Base-by-base conservation (phyloP, 129 eudicot genomes). In the Chrysanthemum lavandulifolium region DNA sequence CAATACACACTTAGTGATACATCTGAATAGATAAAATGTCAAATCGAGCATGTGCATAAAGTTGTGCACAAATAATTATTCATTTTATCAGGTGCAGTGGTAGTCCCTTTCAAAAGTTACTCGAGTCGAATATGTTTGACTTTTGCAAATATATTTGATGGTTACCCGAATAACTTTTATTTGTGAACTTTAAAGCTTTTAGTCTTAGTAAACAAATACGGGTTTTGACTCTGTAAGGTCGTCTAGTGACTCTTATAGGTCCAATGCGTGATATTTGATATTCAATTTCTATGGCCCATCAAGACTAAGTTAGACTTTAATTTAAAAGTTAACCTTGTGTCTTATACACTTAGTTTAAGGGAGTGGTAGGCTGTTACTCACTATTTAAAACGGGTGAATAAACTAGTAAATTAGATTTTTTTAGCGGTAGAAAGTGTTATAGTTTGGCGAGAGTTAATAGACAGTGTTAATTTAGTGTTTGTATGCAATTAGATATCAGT, bases 11-110 rank as follows among this genome's bases (percentile, higher is more conserved):
- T 62, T 50, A 61, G 65, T 62, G 15, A 15, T 63, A 53, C 40
- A 77, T 62, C 12, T 54, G 68, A 76, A 23, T 13, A 67, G 68
- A 76, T 47, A n/a, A 40, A 77, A 52, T 70, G 76, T 70, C 72
- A 77, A 51, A 62, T 40, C 43, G 50, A 70, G 75, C 76, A 77
- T 70, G 76, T 77, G 72, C 60, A 16, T 77, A 77, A 77, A 70
- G 81, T 52, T 23, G 18, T 78, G 67, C 8, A 10, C 52, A 70
- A 12, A 21, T 25, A 53, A 69, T 69, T 76, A 77, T 70, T 70
- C 27, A 77, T 70, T 71, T 69, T 62, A 48, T 40, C 8, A 0
- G 0, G 36, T 31, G 36, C 36, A 31, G 1, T 53, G 71, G 63
- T 60, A 61, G 19, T 47, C 62, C 62, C 50, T 61, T 68, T 51